A percentile compares a stretch with the other conserved stretches of the same genome.
Conservation (phyloP, 192 early-diverging fungal species). For the Ambispora gerdemannii region DNA sequence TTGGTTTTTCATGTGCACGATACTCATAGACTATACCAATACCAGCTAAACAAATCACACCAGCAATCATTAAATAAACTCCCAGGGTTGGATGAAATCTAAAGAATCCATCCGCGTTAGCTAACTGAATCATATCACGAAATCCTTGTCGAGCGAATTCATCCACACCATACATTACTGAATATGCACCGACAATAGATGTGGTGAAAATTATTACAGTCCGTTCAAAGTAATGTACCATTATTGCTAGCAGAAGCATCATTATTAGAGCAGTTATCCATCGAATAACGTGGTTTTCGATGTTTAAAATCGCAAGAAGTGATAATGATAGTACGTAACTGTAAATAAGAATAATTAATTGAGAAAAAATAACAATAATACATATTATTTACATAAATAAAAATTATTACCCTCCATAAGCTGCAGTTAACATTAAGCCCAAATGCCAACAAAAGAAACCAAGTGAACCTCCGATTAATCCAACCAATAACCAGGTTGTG, state of each 20-base stretch:
- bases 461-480: conserved; percentile 32
- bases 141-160: conserved; percentile 40
- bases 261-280: conserved; percentile 31
- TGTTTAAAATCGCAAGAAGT: conserved; percentile 34
- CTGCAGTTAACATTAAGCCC: conserved; percentile 40
- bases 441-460: conserved; percentile 42
- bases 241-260: conserved; percentile 28
- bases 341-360: not conserved
- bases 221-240: conserved; percentile 35
- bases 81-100: conserved; percentile 32
- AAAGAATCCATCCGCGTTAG: conserved; percentile 30
- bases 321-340: conserved; percentile 36
- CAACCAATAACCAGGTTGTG: conserved; percentile 34
- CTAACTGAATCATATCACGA: conserved; percentile 35
- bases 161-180: conserved; percentile 41
- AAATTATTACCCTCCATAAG: conserved; percentile 38
- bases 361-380: too few species aligned
- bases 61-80: conserved; percentile 39
- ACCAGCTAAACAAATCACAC: conserved; percentile 32
- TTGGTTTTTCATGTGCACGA: conserved; percentile 35
- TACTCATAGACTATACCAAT: conserved; percentile 38
- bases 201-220: conserved; percentile 37
- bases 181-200: conserved; percentile 38
- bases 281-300: conserved; percentile 29
- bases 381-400: too few species aligned